Percentiles rank a stretch among this genome's conserved stretches.
Conservation (phyloP, 257 asterid genomes). For the Pogostemon cablin region DNA sequence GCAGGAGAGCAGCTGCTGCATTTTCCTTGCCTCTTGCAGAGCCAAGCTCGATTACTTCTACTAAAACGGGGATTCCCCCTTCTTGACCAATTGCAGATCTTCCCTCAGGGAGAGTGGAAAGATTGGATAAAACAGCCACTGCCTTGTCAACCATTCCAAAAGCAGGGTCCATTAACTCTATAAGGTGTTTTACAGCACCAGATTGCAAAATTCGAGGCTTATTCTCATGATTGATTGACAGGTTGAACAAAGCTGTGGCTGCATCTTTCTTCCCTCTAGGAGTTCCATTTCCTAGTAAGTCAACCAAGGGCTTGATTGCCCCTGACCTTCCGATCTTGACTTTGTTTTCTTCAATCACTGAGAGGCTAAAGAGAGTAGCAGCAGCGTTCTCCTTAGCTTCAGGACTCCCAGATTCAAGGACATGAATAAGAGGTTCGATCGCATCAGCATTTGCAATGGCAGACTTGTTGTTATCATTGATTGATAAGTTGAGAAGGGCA, state of each 20-base stretch:
- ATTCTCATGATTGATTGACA: constrained; percentile 62
- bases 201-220: constrained; percentile 67
- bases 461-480: constrained; percentile 63
- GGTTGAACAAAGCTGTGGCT: constrained; percentile 67
- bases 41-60: constrained; percentile 79
- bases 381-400: constrained; percentile 83
- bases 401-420: constrained; percentile 64
- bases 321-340: constrained; percentile 69
- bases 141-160: constrained; percentile 84
- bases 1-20: constrained; percentile 83
- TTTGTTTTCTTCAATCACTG: constrained; percentile 66
- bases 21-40: constrained; percentile 81
- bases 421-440: constrained; percentile 71
- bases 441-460: constrained; percentile 71
- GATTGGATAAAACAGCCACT: constrained; percentile 73
- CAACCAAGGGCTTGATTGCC: constrained; percentile 72
- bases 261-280: constrained; percentile 78
- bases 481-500: constrained; percentile 76
- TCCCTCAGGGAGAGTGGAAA: constrained; percentile 67
- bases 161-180: constrained; percentile 81
- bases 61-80: constrained; percentile 66
- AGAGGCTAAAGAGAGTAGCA: constrained; percentile 76
- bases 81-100: constrained; percentile 61
- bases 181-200: constrained; percentile 72
- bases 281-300: constrained; percentile 70